A percentile compares a stretch with the other conserved stretches of the same genome.
Conservation (phyloP, 164 flowering plant genomes). For the Vitis amurensis region DNA sequence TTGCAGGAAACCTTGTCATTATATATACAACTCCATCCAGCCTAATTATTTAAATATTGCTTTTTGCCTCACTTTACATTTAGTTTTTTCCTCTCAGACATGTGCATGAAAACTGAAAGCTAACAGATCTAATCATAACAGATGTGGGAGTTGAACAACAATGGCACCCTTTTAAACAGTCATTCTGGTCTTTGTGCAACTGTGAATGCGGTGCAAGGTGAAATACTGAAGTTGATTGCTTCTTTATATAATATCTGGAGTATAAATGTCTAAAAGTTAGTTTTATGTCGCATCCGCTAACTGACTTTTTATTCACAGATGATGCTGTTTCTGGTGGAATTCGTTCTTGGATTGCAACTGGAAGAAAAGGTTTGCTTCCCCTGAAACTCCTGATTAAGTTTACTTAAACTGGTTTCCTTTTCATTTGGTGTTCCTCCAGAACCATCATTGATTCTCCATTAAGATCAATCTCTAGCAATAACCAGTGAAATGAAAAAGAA, state of each 20-base stretch:
- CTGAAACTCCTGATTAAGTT: neutral
- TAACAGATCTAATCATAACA: slow-evolving; percentile 25
- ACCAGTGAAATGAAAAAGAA: no score
- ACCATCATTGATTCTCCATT: no score
- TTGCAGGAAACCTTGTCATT: no score
- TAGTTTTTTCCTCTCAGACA: no score
- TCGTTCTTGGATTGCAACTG: slow-evolving; percentile 90
- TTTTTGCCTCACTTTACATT: no score
- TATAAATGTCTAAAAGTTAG: neutral
- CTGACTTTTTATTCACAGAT: slow-evolving; percentile 32
- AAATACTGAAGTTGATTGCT: slow-evolving; percentile 3
- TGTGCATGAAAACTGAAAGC: neutral
- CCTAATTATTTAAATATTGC: no score
- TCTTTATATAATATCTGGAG: neutral
- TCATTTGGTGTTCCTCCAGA: no score
- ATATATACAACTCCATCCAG: no score
- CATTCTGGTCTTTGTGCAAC: slow-evolving; percentile 80
- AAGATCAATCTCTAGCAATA: no score
- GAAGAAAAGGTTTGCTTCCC: slow-evolving; percentile 53
- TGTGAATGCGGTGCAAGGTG: slow-evolving; percentile 49
- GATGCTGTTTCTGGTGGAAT: slow-evolving; percentile 36
- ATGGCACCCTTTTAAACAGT: slow-evolving; percentile 61
- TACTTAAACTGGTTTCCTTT: no score
- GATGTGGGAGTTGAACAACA: slow-evolving; percentile 68
- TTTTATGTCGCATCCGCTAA: neutral